phyloP scores from a whole-genome alignment of 2,329 filamentous ascomycete genomes.

The Fusarium algeriense region DNA sequence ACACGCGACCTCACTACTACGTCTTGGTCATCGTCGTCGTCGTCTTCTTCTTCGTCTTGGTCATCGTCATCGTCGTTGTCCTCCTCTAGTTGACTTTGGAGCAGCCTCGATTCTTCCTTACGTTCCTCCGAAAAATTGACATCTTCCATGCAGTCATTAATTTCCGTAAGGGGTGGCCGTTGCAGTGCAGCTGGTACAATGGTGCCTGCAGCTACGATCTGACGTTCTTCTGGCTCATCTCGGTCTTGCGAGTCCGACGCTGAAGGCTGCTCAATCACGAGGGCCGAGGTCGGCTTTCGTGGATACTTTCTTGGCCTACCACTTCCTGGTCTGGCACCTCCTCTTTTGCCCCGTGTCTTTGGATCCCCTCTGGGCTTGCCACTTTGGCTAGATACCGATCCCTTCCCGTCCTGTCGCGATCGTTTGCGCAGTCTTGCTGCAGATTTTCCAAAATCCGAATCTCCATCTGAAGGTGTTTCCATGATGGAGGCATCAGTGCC shows the following conservation, averaged over 20 bases:
- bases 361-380: slow-evolving; percentile 40
- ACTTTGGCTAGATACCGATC: slow-evolving; percentile 10
- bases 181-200: slow-evolving; percentile 23
- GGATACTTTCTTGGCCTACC: slow-evolving; percentile 57
- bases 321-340: slow-evolving; percentile 55
- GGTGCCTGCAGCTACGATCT: slow-evolving; percentile 25
- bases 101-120: slow-evolving; percentile 26
- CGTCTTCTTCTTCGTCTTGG: background rate
- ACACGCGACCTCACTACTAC: slow-evolving; percentile 45
- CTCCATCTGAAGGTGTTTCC: slow-evolving; percentile 41
- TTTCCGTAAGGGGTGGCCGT: slow-evolving; percentile 2
- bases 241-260: slow-evolving; percentile 14
- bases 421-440: slow-evolving; percentile 47
- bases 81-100: slow-evolving; percentile 39
- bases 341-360: slow-evolving; percentile 54
- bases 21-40: slow-evolving; percentile 52
- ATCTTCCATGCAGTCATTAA: slow-evolving; percentile 44
- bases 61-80: slow-evolving; percentile 50
- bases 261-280: slow-evolving; percentile 6
- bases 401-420: slow-evolving; percentile 33
- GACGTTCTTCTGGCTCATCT: slow-evolving; percentile 23
- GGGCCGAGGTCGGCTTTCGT: slow-evolving; percentile 37
- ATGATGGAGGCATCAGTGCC: slow-evolving; percentile 40
- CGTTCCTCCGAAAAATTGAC: slow-evolving; percentile 49
- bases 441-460: slow-evolving; percentile 42